Base-by-base conservation (phyloP, 257 asterid species). In the Solanum chilense region DNA sequence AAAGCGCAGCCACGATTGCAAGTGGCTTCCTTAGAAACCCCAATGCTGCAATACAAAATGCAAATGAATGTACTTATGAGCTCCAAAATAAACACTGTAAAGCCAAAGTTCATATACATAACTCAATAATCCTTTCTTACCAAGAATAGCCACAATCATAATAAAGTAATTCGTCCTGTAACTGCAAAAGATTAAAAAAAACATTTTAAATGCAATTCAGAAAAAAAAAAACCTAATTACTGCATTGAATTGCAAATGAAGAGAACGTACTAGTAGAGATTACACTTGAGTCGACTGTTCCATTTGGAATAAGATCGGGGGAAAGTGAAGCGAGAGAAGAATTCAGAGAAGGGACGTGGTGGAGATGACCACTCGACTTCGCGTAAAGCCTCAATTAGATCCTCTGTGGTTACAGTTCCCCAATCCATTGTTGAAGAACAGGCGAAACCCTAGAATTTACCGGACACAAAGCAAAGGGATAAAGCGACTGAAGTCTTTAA, bases 211-310 rank as follows among this genome's bases (percentile, higher is more conserved):
- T 13, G 37, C 37, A 77, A 77, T 44, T 42, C 84, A 45, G 41
- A n/a, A 8, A 8, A 45, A 39, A 37, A 35, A 35, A 68, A 45
- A 77, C 41, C 13, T 35, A 12, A 73, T 42, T 73, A 56, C 29
- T 60, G 69, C 69, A 23, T 60, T 60, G 29, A 60, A 23, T 60
- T 60, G 29, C 7, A 12, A 60, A 60, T 60, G 7, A 62, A 62
- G 71, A 64, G 16, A 64, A 68, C 93, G 82, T 89, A 95, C 98
- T 93, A 95, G 91, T 97, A 96, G 82, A 96, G 97, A 91, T 96
- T 96, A 94, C 99, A 96, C 92, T 96, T 96, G 93, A 96, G 96
- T 91, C 99, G 99, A 87, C 98, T 94, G 92, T 87, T 94, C 99
- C 99, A 95, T 93, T 94, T 95, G 91, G 95, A 78, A 70, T 89